A percentile compares a stretch with the other conserved stretches of the same genome.
phyloP scores from a whole-genome alignment of 805 yeast genomes.

The Yamadazyma insecticola region DNA sequence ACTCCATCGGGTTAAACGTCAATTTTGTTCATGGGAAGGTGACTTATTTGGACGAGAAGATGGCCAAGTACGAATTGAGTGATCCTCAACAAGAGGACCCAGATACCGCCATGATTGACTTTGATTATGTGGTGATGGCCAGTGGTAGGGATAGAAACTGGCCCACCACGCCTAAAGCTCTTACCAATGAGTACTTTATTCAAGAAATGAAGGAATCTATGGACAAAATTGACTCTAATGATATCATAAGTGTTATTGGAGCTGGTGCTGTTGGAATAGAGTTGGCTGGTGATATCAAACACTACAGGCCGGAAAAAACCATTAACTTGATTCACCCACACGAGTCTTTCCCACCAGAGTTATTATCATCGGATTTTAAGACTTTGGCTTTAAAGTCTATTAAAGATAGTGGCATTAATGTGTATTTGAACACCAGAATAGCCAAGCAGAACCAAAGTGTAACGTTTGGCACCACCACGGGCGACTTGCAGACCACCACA shows the following conservation, averaged over 20 bases:
- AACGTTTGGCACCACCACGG: conserved; percentile 17
- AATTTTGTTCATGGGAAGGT: conserved; percentile 32
- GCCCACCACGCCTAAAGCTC: conserved; percentile 52
- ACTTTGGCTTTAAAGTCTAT: conserved; percentile 22
- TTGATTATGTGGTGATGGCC: conserved; percentile 46
- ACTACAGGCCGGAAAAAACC: conserved; percentile 23
- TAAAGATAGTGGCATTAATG: conserved; percentile 22
- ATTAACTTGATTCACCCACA: conserved; percentile 39
- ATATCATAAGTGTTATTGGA: conserved; percentile 39
- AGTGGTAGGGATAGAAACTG: conserved; percentile 48
- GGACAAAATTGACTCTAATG: conserved; percentile 25
- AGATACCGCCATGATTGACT: conserved; percentile 19
- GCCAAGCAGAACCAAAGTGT: conserved; percentile 5
- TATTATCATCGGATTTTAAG: conserved; percentile 25
- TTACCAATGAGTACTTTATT: conserved; percentile 29
- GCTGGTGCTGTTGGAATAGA: conserved; percentile 44
- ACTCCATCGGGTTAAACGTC: conserved; percentile 4
- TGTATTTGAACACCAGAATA: conserved; percentile 27
- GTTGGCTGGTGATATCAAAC: conserved; percentile 38
- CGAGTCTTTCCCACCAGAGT: conserved; percentile 31
- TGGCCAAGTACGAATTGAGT: conserved; percentile 23
- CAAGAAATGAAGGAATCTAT: conserved; percentile 38
- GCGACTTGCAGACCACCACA: conserved; percentile 23
- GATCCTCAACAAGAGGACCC: conserved; percentile 4
- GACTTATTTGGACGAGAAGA: conserved; percentile 17